Conservation (phyloP, 768 basidiomycete genomes). For the Dioszegia hungarica region DNA sequence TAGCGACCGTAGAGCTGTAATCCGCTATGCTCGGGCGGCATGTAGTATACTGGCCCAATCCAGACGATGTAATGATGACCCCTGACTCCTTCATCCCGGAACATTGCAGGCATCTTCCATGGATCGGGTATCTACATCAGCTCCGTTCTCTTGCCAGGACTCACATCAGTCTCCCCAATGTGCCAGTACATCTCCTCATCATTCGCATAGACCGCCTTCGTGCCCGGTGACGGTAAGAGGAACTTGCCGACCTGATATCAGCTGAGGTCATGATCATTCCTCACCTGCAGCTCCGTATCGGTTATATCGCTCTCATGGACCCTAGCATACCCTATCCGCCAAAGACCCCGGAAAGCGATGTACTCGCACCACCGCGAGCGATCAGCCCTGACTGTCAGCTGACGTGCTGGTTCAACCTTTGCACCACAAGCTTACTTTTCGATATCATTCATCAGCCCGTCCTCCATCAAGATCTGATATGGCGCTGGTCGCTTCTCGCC, state of each 20-base stretch:
- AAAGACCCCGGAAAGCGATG: slow-evolving; percentile 66
- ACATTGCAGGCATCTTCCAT: slow-evolving; percentile 45
- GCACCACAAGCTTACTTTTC: slow-evolving; percentile 52
- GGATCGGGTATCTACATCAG: slow-evolving; percentile 50
- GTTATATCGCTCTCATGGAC: slow-evolving; percentile 77
- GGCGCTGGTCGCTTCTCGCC: slow-evolving; percentile 42
- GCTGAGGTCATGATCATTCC: not conserved
- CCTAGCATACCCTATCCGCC: slow-evolving; percentile 60
- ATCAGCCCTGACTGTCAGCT: slow-evolving; percentile 8
- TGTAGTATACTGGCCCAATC: slow-evolving; percentile 45
- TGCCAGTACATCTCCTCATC: slow-evolving; percentile 64
- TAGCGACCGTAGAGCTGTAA: slow-evolving; percentile 23
- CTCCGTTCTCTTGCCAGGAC: slow-evolving; percentile 8
- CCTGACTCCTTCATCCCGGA: slow-evolving; percentile 39
- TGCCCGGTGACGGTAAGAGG: slow-evolving; percentile 62
- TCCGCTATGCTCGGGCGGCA: slow-evolving; percentile 40
- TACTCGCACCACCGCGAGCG: slow-evolving; percentile 72
- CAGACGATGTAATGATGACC: slow-evolving; percentile 43
- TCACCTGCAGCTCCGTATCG: slow-evolving; percentile 71
- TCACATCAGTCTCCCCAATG: slow-evolving; percentile 61
- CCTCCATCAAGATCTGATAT: slow-evolving; percentile 56
- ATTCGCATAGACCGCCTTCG: slow-evolving; percentile 58
- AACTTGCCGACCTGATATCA: slow-evolving; percentile 67
- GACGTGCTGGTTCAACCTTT: no score
- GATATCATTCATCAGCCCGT: slow-evolving; percentile 74